These are phyloP conservation scores for Blastocystis sp. DNA, from an alignment of 352 stramenopile genomes.

Conservation along the genomic window DNA sequence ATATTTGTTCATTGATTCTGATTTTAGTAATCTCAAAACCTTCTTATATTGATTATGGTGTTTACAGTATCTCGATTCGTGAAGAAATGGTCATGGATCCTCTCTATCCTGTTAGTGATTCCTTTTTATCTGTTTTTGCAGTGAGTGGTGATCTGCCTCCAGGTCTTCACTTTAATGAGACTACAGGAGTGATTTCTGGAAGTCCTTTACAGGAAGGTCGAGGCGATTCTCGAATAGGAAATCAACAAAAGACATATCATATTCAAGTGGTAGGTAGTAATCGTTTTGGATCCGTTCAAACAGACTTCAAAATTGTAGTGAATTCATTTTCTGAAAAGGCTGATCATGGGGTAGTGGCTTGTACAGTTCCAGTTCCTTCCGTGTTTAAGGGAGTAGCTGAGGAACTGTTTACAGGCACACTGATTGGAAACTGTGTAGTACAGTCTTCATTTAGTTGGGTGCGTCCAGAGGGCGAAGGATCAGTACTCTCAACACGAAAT, in stretches of 20 bases:
- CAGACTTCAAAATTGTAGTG: too few species aligned
- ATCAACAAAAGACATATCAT: too few species aligned
- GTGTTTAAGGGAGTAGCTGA: too few species aligned
- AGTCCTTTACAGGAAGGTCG: background rate
- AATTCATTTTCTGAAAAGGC: too few species aligned
- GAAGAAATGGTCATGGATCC: background rate
- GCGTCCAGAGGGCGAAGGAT: background rate
- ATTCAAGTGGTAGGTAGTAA: background rate
- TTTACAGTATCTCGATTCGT: background rate
- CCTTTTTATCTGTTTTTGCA: background rate
- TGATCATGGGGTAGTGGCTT: too few species aligned
- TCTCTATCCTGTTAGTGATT: background rate
- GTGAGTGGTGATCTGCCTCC: background rate
- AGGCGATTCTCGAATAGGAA: background rate
- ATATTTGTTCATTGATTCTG: background rate
- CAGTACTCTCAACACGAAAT: background rate
- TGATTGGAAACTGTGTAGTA: background rate
- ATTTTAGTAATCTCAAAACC: background rate
- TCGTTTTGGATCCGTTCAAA: background rate
- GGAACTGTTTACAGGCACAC: background rate
- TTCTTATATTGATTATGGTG: slow-evolving; percentile 1
- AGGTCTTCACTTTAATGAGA: slow-evolving; percentile 19
- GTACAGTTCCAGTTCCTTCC: too few species aligned
- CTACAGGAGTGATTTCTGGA: slow-evolving; percentile 20
- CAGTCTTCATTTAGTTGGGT: background rate